Conservation (phyloP, 1,284 basidiomycete genomes). For the Acaromyces ingoldii region DNA sequence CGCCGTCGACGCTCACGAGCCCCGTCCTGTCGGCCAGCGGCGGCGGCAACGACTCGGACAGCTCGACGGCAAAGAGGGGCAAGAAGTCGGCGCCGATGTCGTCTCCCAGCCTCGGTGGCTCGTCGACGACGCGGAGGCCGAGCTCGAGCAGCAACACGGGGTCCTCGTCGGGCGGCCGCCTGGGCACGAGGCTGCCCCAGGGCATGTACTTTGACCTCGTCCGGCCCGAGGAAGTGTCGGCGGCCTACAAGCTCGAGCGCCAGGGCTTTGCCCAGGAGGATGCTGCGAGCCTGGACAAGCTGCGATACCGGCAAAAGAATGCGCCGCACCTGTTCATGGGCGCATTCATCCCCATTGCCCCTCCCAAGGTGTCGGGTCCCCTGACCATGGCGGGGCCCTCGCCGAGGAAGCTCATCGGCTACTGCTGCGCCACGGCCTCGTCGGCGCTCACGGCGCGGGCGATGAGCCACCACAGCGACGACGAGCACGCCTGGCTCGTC, state of each 20-base stretch:
- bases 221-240: constrained; percentile 30
- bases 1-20: neutral
- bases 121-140: neutral
- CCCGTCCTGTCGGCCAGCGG: neutral
- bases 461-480: constrained; percentile 36
- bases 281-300: constrained; percentile 30
- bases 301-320: constrained; percentile 33
- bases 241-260: constrained; percentile 30
- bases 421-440: constrained; percentile 39
- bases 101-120: neutral
- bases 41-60: neutral
- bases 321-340: constrained; percentile 47
- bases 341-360: constrained; percentile 33
- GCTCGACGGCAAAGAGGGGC: neutral
- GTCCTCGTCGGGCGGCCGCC: constrained; percentile 2
- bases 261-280: constrained; percentile 36
- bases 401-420: constrained; percentile 37
- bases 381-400: constrained; percentile 22
- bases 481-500: constrained; percentile 37
- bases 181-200: constrained; percentile 3
- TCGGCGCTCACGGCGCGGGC: constrained; percentile 35
- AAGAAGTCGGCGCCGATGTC: neutral
- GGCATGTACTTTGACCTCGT: constrained; percentile 34
- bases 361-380: constrained; percentile 42
- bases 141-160: neutral